Percentiles rank a stretch among this genome's conserved stretches.
phyloP scores from a whole-genome alignment of 2,329 filamentous ascomycete genomes.

The Pseudogymnoascus sp. region DNA sequence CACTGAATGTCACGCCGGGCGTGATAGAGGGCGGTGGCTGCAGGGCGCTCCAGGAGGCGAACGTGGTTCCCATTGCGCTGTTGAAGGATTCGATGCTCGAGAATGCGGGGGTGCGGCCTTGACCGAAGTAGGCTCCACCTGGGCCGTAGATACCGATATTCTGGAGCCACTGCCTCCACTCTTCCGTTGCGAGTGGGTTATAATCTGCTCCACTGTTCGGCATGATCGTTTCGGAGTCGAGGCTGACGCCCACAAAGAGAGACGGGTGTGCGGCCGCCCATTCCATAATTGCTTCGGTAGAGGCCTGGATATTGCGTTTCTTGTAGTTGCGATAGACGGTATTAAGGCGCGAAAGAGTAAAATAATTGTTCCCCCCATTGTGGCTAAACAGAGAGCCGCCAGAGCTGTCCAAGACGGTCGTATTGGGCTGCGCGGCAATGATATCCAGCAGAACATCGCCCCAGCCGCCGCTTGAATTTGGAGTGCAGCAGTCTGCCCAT shows the following conservation, averaged over 20 bases:
- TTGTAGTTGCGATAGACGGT: slow-evolving; percentile 12
- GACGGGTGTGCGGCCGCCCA: slow-evolving; percentile 11
- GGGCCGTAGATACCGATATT: slow-evolving; percentile 16
- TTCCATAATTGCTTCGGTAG: slow-evolving; percentile 9
- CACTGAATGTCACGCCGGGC: slow-evolving; percentile 12
- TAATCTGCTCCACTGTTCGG: slow-evolving; percentile 11
- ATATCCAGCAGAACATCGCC: slow-evolving; percentile 14
- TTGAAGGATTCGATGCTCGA: slow-evolving; percentile 13
- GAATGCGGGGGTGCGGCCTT: slow-evolving; percentile 13
- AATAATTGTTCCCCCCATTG: slow-evolving; percentile 14
- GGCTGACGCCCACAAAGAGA: slow-evolving; percentile 14
- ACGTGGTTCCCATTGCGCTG: slow-evolving; percentile 9
- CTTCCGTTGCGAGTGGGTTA: slow-evolving; percentile 13
- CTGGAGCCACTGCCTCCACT: slow-evolving; percentile 17
- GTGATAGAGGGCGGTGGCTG: slow-evolving; percentile 12
- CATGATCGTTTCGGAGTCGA: slow-evolving; percentile 15
- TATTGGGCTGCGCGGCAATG: slow-evolving; percentile 14
- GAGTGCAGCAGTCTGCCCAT: slow-evolving; percentile 17
- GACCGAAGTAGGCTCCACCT: slow-evolving; percentile 13
- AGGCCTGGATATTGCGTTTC: slow-evolving; percentile 15
- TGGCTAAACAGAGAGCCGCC: slow-evolving; percentile 7
- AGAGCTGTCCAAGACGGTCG: slow-evolving; percentile 11
- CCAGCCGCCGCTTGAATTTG: slow-evolving; percentile 14
- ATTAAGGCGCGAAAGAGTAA: slow-evolving; percentile 11
- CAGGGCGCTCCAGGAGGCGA: slow-evolving; percentile 13